Conservation (phyloP, 371 early-diverging fungal genomes). For the Rhizopus microsporus region DNA sequence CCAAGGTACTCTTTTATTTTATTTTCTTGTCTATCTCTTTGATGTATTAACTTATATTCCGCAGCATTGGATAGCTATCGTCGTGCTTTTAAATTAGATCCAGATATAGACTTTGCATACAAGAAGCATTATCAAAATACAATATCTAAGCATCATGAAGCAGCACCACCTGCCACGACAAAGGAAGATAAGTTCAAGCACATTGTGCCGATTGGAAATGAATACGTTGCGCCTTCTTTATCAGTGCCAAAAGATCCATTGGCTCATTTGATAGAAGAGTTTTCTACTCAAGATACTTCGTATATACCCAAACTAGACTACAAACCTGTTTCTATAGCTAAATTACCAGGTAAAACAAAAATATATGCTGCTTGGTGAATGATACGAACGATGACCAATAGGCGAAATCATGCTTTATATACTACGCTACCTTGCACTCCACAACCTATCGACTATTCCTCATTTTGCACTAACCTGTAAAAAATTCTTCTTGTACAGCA, state of each 20-base stretch:
- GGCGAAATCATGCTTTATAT: slow-evolving; percentile 45
- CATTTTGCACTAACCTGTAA: slow-evolving; percentile 57
- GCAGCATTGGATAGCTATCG: slow-evolving; percentile 55
- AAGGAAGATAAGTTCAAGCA: slow-evolving; percentile 32
- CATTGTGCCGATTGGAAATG: slow-evolving; percentile 40
- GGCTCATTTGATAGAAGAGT: slow-evolving; percentile 29
- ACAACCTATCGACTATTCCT: slow-evolving; percentile 48
- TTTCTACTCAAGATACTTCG: slow-evolving; percentile 20
- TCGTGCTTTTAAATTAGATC: slow-evolving; percentile 55
- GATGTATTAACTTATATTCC: background rate
- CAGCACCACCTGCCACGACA: slow-evolving; percentile 5
- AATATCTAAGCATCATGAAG: slow-evolving; percentile 18
- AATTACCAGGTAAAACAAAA: slow-evolving; percentile 35
- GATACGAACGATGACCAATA: slow-evolving; percentile 1
- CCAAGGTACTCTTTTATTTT: slow-evolving; percentile 34
- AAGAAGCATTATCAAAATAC: slow-evolving; percentile 40
- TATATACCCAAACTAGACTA: slow-evolving; percentile 41
- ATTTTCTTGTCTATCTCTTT: background rate
- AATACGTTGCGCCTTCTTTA: slow-evolving; percentile 35
- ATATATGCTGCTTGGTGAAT: background rate
- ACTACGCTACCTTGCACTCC: slow-evolving; percentile 36
- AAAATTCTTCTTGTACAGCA: slow-evolving; percentile 51
- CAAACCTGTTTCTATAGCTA: slow-evolving; percentile 41
- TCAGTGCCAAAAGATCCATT: slow-evolving; percentile 27
- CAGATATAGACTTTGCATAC: slow-evolving; percentile 49